These are phyloP conservation scores for Plasmodium inui DNA, from an alignment of 169 alveolate genomes.

Conservation along the genomic window DNA sequence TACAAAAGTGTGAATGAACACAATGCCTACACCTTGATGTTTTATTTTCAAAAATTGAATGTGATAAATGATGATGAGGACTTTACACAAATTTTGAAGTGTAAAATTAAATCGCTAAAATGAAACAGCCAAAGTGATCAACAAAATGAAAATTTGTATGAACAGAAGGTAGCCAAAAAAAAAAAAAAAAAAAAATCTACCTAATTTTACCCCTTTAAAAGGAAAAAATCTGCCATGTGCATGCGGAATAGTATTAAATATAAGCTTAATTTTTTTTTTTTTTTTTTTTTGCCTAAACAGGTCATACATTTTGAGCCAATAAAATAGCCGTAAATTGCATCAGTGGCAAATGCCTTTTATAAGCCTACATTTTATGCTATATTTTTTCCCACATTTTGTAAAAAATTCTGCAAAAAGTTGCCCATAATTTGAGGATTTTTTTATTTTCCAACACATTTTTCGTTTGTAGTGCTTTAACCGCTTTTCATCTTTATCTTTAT, in stretches of 20 bases:
- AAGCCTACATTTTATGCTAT: not conserved
- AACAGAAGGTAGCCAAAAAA: not conserved
- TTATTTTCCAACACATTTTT: not conserved
- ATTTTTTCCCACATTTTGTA: not conserved
- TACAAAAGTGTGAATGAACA: constrained; percentile 70
- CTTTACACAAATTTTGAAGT: constrained; percentile 37
- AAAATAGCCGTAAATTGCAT: not conserved
- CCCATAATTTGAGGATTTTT: not conserved
- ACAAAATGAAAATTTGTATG: not conserved
- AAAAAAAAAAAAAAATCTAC: not conserved
- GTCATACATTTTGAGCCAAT: constrained; percentile 1
- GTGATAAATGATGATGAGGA: constrained; percentile 61
- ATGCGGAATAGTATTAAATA: not conserved
- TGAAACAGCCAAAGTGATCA: not conserved
- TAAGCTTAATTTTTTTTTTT: not conserved
- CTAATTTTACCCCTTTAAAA: not conserved
- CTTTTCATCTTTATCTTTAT: not conserved
- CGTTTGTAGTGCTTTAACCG: not conserved
- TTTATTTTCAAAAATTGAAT: constrained; percentile 57
- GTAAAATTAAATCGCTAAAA: constrained; percentile 49
- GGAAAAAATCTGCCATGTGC: not conserved
- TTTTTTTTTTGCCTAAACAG: not conserved
- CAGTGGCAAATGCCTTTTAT: not conserved
- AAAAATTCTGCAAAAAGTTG: not conserved
- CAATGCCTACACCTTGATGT: constrained; percentile 43